phyloP scores from a whole-genome alignment of 2,329 filamentous ascomycete species.

The Capronia americana region DNA sequence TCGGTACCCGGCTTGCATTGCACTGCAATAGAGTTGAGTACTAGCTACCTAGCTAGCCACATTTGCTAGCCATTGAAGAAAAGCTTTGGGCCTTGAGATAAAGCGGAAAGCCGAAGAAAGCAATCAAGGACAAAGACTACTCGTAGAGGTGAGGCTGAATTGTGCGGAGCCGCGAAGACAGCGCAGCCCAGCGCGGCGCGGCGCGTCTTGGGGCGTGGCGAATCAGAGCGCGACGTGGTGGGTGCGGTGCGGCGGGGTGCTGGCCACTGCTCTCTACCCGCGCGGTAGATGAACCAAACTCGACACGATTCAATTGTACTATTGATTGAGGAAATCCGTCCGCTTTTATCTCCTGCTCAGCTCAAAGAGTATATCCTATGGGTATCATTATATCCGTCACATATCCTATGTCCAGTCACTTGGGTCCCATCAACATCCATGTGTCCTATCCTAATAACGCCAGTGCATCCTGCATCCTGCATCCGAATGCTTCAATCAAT shows the following conservation, averaged over 20 bases:
- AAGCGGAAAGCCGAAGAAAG: too few species aligned
- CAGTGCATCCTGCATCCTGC: too few species aligned
- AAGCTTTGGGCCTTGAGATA: too few species aligned
- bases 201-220: neutral
- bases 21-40: too few species aligned
- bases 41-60: too few species aligned
- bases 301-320: neutral
- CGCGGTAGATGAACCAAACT: neutral
- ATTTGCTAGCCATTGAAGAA: too few species aligned
- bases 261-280: too few species aligned
- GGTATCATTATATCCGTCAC: conserved; percentile 33
- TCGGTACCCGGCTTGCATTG: too few species aligned
- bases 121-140: neutral
- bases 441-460: neutral
- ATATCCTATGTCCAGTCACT: conserved; percentile 12
- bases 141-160: neutral
- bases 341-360: conserved; percentile 8
- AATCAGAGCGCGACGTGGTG: neutral
- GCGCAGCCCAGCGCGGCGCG: too few species aligned
- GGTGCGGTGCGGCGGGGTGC: too few species aligned
- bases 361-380: conserved; percentile 10
- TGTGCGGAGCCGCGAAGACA: neutral
- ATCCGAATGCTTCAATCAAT: neutral
- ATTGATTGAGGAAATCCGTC: neutral
- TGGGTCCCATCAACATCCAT: neutral